phyloP scores from a whole-genome alignment of 495 filamentous ascomycete species.

The Articulospora tetracladia region DNA sequence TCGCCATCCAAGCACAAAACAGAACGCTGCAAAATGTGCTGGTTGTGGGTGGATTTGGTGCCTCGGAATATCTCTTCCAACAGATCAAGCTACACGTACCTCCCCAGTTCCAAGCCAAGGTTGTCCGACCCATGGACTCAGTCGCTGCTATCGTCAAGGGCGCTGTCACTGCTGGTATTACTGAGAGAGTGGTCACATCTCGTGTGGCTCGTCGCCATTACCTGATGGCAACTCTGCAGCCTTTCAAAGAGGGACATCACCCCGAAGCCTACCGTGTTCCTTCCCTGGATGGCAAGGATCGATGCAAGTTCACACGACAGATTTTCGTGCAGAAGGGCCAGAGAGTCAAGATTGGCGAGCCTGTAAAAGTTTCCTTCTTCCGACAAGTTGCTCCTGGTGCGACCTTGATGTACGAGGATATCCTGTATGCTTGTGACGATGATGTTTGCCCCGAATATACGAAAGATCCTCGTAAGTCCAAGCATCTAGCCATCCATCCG shows the following conservation, averaged over 20 bases:
- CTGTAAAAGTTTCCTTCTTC: slow-evolving; percentile 98
- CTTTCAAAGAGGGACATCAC: slow-evolving; percentile 98
- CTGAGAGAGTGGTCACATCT: slow-evolving; percentile 91
- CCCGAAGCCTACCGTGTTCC: slow-evolving; percentile 97
- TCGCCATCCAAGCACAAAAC: slow-evolving; percentile 74
- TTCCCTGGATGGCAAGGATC: slow-evolving; percentile 91
- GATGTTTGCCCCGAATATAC: slow-evolving; percentile 98
- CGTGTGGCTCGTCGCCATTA: slow-evolving; percentile 98
- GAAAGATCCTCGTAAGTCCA: slow-evolving; percentile 92
- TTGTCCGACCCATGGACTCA: slow-evolving; percentile 74
- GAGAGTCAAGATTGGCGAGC: slow-evolving; percentile 97
- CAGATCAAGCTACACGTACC: slow-evolving; percentile 79
- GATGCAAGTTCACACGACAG: slow-evolving; percentile 98
- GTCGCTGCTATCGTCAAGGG: slow-evolving; percentile 76
- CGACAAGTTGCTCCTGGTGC: slow-evolving; percentile 95
- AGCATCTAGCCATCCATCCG: not conserved
- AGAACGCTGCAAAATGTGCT: slow-evolving; percentile 68
- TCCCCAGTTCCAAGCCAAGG: slow-evolving; percentile 76
- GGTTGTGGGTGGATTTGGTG: slow-evolving; percentile 71
- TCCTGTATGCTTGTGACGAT: slow-evolving; percentile 96
- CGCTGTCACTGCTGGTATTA: slow-evolving; percentile 84
- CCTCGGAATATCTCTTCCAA: slow-evolving; percentile 75
- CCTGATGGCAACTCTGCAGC: slow-evolving; percentile 97
- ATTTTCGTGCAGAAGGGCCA: slow-evolving; percentile 99
- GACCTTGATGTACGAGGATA: slow-evolving; percentile 99